phyloP scores from a whole-genome alignment of 345 rosid genomes.

The Schrenkiella parvula region DNA sequence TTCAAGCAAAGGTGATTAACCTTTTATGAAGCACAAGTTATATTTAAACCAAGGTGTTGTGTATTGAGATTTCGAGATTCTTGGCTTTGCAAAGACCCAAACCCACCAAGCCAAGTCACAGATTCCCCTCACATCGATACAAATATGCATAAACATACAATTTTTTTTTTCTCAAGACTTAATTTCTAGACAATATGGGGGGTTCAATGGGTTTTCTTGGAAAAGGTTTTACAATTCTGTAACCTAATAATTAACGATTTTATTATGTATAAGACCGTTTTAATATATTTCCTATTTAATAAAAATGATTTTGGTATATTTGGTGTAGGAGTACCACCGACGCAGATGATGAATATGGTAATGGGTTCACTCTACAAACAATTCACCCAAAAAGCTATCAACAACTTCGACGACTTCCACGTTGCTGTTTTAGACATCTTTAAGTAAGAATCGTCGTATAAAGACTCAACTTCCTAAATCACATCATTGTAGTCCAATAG shows the following conservation, averaged over 20 bases:
- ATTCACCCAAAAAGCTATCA: constrained; percentile 50
- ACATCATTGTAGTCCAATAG: neutral
- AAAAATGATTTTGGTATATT: neutral
- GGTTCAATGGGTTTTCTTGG: constrained; percentile 53
- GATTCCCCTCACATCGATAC: constrained; percentile 5
- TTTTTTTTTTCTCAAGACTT: neutral
- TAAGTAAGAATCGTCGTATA: constrained; percentile 38
- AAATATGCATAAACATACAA: neutral
- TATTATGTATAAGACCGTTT: neutral
- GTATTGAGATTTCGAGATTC: neutral
- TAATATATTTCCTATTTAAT: neutral
- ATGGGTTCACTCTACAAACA: constrained; percentile 60
- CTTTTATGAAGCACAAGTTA: neutral
- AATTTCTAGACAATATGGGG: constrained; percentile 48
- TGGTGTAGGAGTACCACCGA: constrained; percentile 45
- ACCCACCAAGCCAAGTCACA: constrained; percentile 8
- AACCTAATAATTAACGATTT: neutral
- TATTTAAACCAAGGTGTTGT: constrained; percentile 14
- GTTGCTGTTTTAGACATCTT: constrained; percentile 69
- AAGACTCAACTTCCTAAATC: neutral
- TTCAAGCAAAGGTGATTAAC: neutral
- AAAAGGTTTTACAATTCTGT: constrained; percentile 41
- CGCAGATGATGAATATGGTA: constrained; percentile 54
- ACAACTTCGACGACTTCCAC: constrained; percentile 61
- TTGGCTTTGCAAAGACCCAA: constrained; percentile 18